Evolutionary conservation across 108 stramenopile genomes (phyloP).

Genomic region (Cyclotella cryptica): DNA sequence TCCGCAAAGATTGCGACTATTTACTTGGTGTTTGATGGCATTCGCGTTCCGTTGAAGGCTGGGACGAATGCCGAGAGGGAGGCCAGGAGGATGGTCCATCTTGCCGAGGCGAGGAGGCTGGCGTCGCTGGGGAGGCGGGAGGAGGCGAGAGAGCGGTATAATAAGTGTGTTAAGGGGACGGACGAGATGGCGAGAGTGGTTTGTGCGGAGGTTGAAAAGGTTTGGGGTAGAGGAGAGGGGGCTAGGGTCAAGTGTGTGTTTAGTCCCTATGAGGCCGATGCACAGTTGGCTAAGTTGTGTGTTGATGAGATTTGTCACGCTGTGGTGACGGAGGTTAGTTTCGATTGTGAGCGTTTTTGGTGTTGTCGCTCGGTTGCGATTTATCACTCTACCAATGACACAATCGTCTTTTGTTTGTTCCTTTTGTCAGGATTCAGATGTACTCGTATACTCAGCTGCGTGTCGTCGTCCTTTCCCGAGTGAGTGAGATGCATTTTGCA

Average conservation of each 20-base stretch:
- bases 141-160: slow-evolving; percentile 80
- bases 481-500: not conserved
- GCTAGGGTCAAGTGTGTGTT: slow-evolving; percentile 71
- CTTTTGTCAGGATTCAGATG: slow-evolving; percentile 73
- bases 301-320: slow-evolving; percentile 80
- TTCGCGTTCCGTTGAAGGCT: slow-evolving; percentile 82
- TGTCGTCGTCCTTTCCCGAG: slow-evolving; percentile 62
- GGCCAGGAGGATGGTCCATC: slow-evolving; percentile 54
- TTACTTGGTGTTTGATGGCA: slow-evolving; percentile 86
- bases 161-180: slow-evolving; percentile 70
- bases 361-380: not conserved
- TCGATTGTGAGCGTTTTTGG: not conserved
- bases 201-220: slow-evolving; percentile 27
- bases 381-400: not conserved
- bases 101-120: slow-evolving; percentile 69
- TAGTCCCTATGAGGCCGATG: slow-evolving; percentile 98
- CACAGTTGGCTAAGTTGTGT: slow-evolving; percentile 92
- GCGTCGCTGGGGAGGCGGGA: slow-evolving; percentile 40
- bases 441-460: slow-evolving; percentile 80
- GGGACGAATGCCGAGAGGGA: slow-evolving; percentile 78
- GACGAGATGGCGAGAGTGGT: slow-evolving; percentile 69
- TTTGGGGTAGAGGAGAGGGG: slow-evolving; percentile 34
- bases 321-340: slow-evolving; percentile 85
- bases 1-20: slow-evolving; percentile 55
- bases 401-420: not conserved